Base-by-base conservation (phyloP, 371 early-diverging fungal species). In the Batrachochytrium dendrobatidis region DNA sequence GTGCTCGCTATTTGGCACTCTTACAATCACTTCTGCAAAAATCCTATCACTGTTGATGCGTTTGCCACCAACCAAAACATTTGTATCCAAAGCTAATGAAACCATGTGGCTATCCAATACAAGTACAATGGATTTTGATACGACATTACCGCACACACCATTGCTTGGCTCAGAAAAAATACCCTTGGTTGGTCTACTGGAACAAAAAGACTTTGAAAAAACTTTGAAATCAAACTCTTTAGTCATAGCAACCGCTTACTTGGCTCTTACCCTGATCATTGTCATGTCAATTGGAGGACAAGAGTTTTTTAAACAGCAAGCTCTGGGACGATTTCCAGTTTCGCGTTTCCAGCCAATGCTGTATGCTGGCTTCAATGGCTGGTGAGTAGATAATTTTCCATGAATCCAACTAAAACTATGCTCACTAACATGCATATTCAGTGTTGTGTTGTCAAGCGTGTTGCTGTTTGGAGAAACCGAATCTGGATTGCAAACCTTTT, bases 301-400 rank as follows among this genome's bases (percentile, higher is more conserved):
- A 46, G 74, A 73, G 58, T 64, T 60, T 57, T 70, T 70, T 53
- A 67, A 66, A 31, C 74, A 73, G 57, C 61, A 62, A 45, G 71
- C 68, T 0, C 60, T 70, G 15, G 51, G 61, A 20, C 66, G 69
- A 8, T 73, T 59, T 45, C 50, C 56, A 12, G 49, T 68, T 1
- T 62, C 69, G 8, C 58, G 22, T 25, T 66, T 73, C 33, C 67
- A 67, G 49, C 71, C 74, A 4, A 18, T 68, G 15, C 44, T 64
- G 17, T 73, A 68, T 54, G 70, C 74, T 29, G 65, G 64, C 22
- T 51, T 61, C 48, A 66, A 61, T 28, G 43, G 30, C 7, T 60
- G 60, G 60, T 60, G 31, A 8, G 5, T 50, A 24, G 1, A n/a
- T n/a, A n/a, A n/a, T n/a, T n/a, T 18, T n/a, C 22, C 6, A 31